Evolutionary conservation across 352 stramenopile species (phyloP).

Genomic region (Albugo candida): DNA sequence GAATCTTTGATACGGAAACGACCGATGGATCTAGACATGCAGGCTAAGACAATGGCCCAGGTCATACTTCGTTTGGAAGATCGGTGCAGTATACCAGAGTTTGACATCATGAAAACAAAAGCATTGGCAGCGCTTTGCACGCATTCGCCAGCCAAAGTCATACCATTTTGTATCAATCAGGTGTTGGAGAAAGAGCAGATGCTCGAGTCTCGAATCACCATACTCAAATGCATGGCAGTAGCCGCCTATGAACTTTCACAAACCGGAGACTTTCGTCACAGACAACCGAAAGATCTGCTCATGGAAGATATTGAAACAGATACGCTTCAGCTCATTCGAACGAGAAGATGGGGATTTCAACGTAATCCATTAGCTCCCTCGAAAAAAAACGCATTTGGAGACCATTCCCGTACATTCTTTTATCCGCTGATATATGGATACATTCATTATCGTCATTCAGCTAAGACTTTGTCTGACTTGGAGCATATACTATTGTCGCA

Average conservation of each 20-base stretch:
- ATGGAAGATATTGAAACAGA: conserved; percentile 19
- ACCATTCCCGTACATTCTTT: conserved; percentile 44
- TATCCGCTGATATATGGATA: conserved; percentile 58
- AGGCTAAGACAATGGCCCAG: conserved; percentile 24
- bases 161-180: conserved; percentile 39
- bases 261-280: conserved; percentile 16
- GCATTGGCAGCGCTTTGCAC: conserved; percentile 13
- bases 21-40: conserved; percentile 42
- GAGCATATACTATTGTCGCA: conserved; percentile 52
- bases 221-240: conserved; percentile 28
- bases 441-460: conserved; percentile 17
- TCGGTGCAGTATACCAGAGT: conserved; percentile 46
- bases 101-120: conserved; percentile 6
- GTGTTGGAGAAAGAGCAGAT: conserved; percentile 55
- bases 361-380: conserved; percentile 21
- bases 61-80: conserved; percentile 48
- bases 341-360: conserved; percentile 43
- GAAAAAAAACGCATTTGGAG: conserved; percentile 43
- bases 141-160: conserved; percentile 17
- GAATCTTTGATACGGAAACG: conserved; percentile 28
- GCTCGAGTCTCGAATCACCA: conserved; percentile 46
- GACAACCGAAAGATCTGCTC: conserved; percentile 20
- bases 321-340: conserved; percentile 38
- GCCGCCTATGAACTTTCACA: conserved; percentile 48
- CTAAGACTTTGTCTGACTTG: conserved; percentile 12